Evolutionary conservation across 106 monocot genomes (phyloP), one percentile per base, ranked within the genome.

Genomic region (Apostasia ramifera): DNA sequence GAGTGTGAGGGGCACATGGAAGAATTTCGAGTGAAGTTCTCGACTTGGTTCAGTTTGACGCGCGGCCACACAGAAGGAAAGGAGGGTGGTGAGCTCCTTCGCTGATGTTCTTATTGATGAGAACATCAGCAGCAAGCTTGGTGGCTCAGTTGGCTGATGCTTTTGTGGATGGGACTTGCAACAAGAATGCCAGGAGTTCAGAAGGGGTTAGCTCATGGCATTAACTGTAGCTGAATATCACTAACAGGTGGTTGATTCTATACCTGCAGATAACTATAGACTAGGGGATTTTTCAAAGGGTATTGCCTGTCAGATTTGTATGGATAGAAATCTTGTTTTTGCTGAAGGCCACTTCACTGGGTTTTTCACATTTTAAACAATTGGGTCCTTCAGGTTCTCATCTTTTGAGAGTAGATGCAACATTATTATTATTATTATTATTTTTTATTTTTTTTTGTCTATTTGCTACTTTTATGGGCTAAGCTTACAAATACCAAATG

Each of bases 11-110:
- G 90, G 71, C 80, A 87, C 77, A 90, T 94, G 90, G 86, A 87
- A 66, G 90, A 90, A 46, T 87, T 94, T 42, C 75, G 90, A 1
- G 90, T 94, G 70, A 87, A 85, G 76, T 84, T 94, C 51, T 80
- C 90, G 41, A 94, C 94, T 3, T 94, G 90, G 94, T 94, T 94
- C 73, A 94, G 94, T 55, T 59, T 94, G 66, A 90, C 87, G 75
- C n/a, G n/a, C n/a, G n/a, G 94, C 94, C 0, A 82, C 82, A 3
- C 57, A 56, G 2, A 84, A 94, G 44, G 94, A 94, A 52, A 72
- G 94, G 47, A 68, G 94, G 48, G 87, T 94, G 6, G 94, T 94
- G 15, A 84, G 71, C 38, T 78, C 90, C 3, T 94, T 94, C 53
- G 80, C 90, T 45, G 82, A 90, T 71, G 90, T 85, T 40, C 73